Evolutionary conservation across 163 green algal species (phyloP).

Genomic region (Prototheca wickerhamii): DNA sequence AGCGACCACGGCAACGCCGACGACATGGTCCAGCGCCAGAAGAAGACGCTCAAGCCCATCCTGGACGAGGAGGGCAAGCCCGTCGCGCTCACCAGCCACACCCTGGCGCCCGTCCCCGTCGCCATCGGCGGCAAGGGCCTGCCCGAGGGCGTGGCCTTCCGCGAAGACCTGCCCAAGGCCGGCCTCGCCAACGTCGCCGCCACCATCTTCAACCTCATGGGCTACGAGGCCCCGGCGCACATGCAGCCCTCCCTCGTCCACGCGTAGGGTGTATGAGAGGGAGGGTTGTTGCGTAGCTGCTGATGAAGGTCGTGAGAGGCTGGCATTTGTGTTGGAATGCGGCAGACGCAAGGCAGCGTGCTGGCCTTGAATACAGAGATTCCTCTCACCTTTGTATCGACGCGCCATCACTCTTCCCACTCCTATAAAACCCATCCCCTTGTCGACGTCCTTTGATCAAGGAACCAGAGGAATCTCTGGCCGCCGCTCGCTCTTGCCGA

Average conservation of each 20-base stretch:
- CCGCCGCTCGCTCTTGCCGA: no score
- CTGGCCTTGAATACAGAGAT: no score
- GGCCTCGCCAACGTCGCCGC: constrained; percentile 84
- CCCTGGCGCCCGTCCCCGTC: constrained; percentile 57
- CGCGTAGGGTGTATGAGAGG: no score
- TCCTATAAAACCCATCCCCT: no score
- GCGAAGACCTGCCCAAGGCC: constrained; percentile 50
- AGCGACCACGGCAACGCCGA: constrained; percentile 92
- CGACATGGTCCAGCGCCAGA: constrained; percentile 81
- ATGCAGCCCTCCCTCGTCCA: constrained; percentile 12
- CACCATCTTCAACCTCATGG: constrained; percentile 83
- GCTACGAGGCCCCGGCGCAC: constrained; percentile 36
- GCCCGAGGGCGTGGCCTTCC: constrained; percentile 53
- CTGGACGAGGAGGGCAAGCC: constrained; percentile 51
- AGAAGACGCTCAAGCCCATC: constrained; percentile 34
- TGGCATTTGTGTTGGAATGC: no score
- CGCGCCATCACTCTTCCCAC: no score
- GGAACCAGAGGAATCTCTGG: no score
- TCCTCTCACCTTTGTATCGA: no score
- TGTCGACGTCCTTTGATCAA: no score
- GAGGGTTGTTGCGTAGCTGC: no score
- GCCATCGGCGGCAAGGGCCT: constrained; percentile 77
- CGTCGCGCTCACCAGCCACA: constrained; percentile 79
- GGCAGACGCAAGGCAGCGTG: no score
- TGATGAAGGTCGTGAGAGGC: no score